Base-by-base conservation (phyloP, 192 early-diverging fungal genomes). In the Entophlyctis luteolus region DNA sequence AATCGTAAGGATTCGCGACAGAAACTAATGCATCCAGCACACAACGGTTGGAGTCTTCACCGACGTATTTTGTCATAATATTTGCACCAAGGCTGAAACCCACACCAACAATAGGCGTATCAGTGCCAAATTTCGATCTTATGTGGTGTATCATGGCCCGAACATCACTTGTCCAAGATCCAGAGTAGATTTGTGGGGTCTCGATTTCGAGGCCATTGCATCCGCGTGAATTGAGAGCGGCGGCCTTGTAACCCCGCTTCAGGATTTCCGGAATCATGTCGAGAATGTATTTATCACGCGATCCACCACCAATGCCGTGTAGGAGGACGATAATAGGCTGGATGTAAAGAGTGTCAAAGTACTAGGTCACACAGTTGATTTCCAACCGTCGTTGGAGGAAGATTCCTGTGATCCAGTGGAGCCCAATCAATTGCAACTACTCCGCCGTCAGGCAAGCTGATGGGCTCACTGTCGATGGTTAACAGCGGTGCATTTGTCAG, bases 61-160 rank as follows among this genome's bases (percentile, higher is more conserved):
- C 92, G 23, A 90, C 86, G 42, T 87, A 92, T 80, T 96, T 98
- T 56, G 88, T 87, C 35, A 98, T 63, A 39, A 98, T 83, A 71
- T 98, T 98, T 23, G 93, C 84, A 27, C 96, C 96, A 50, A 98
- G 80, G 35, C 90, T 93, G 74, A 91, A 98, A 2, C 96, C 96
- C 55, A 93, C 75, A n/a, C 86, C 91, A 55, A 93, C 76, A 37
- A 95, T 58, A 22, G 88, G 82, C 27, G 89, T 82, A 29, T 75
- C 59, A 1, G 91, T 86, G 38, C 86, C 73, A 25, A 65, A 75
- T 14, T 89, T 65, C 2, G 80, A 82, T 52, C 81, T 70, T n/a
- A 66, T 66, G n/a, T 38, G 52, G 34, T 16, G 14, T 12, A 66
- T 38, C 63, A 66, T 66, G 23, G 22, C 31, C 33, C 86, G 79